Conservation (phyloP, 139 green algal species). For the Bryopsis sp. region DNA sequence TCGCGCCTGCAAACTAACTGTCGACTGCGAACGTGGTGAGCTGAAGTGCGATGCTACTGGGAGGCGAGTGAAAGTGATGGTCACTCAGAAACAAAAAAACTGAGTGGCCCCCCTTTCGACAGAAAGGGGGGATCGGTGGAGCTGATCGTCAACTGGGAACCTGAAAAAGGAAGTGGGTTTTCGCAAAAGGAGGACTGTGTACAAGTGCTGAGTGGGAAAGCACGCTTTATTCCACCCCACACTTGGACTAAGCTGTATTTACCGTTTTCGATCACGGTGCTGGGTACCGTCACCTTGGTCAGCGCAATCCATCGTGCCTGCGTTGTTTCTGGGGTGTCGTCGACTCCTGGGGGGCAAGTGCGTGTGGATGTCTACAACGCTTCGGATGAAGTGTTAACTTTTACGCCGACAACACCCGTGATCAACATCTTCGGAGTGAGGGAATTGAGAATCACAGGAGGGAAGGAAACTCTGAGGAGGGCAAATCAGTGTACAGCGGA, state of each 20-base stretch:
- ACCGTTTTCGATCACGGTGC: conserved; percentile 1
- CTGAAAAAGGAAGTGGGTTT: not conserved
- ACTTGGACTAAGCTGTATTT: not conserved
- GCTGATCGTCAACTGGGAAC: too few relatives aligned
- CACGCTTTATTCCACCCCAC: not conserved
- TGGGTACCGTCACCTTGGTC: conserved; percentile 1
- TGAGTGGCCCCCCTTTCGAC: not conserved
- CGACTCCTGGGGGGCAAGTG: not conserved
- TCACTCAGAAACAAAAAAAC: not conserved
- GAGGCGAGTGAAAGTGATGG: too few relatives aligned
- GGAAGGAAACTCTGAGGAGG: too few relatives aligned
- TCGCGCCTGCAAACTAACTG: not conserved
- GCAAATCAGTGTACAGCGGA: too few relatives aligned
- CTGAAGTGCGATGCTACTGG: not conserved
- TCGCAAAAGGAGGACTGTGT: not conserved
- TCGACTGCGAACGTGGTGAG: not conserved
- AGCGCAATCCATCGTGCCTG: not conserved
- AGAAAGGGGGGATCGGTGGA: not conserved
- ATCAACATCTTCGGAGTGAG: too few relatives aligned
- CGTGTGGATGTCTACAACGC: conserved; percentile 7
- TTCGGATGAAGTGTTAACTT: not conserved
- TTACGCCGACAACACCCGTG: conserved; percentile 2
- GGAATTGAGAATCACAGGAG: too few relatives aligned
- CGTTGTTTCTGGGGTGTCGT: not conserved
- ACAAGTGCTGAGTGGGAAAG: not conserved